Evolutionary conservation across 164 flowering plant species (phyloP).

Genomic region (Vitis riparia): DNA sequence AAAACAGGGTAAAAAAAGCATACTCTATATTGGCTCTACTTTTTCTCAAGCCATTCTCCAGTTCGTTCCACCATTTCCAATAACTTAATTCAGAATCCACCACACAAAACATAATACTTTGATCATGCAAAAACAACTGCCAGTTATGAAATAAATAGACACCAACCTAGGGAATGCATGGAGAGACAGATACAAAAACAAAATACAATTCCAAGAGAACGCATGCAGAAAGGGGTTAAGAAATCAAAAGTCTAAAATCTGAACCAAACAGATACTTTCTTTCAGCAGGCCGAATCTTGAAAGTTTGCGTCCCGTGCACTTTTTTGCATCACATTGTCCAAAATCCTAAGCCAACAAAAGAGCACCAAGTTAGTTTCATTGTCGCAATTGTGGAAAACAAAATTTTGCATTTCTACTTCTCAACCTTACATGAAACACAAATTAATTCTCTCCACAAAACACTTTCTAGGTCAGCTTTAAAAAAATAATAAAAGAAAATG

Average conservation of each 20-base stretch:
- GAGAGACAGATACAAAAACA: neutral
- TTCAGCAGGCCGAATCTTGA: slow-evolving; percentile 83
- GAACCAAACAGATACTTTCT: slow-evolving; percentile 49
- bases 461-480: too few species aligned
- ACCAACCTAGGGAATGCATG: too few species aligned
- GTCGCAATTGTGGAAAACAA: too few species aligned
- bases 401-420: too few species aligned
- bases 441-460: too few species aligned
- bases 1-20: too few species aligned
- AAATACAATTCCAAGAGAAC: neutral
- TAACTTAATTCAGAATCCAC: neutral
- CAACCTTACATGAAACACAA: too few species aligned
- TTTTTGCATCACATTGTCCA: slow-evolving; percentile 98
- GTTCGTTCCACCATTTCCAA: neutral
- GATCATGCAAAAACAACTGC: neutral
- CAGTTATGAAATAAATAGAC: neutral
- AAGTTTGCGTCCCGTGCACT: slow-evolving; percentile 98
- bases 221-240: neutral
- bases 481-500: too few species aligned
- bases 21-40: too few species aligned
- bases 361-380: slow-evolving; percentile 7
- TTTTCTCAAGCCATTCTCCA: too few species aligned
- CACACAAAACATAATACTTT: neutral
- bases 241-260: neutral
- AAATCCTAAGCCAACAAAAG: slow-evolving; percentile 65